Base-by-base conservation (phyloP, 257 asterid genomes). In the Linaria vulgaris region DNA sequence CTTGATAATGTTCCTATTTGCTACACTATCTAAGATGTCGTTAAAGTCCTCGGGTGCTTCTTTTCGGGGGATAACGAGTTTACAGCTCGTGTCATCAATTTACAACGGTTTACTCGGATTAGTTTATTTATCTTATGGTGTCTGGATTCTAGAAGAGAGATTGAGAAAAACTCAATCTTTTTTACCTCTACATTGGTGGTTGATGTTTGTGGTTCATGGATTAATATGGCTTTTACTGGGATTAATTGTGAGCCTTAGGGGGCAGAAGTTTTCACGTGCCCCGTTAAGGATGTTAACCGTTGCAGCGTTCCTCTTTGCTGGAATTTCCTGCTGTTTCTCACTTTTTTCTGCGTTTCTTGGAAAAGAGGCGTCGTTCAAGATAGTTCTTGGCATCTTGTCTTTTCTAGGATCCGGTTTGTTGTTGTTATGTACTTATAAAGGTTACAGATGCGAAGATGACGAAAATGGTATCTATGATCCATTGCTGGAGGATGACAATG, bases 131-230 rank as follows among this genome's bases (percentile, higher is more conserved):
- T 65, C 61, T 53, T 20, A 70, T 20, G 95, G 95, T 17, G 75
- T 74, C 58, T 89, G 91, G 94, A 69, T 72, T 71, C 59, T 89
- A 25, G 86, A 76, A 53, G 85, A 79, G 67, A 80, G 72, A 19
- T 20, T 73, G 68, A 71, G 74, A 63, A 80, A 61, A 56, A 8
- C 65, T 43, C 69, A 39, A 22, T 53, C 73, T n/a, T 0, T 67
- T 30, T 20, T 71, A 21, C 95, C 98, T 46, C 70, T 85, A 17
- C 83, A 85, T 71, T 64, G 78, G 88, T 92, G 98, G 97, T 50
- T 66, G 27, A 48, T 71, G 10, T 63, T 70, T 58, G 41, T 83
- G 27, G 39, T 86, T 68, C 97, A 92, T 69, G 97, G 97, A 44
- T 47, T 78, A 22, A 60, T 74, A 17, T 87, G 97, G 95, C 48